Evolutionary conservation across 2,329 filamentous ascomycete genomes (phyloP).

Genomic region (Cyphellophora attinorum): DNA sequence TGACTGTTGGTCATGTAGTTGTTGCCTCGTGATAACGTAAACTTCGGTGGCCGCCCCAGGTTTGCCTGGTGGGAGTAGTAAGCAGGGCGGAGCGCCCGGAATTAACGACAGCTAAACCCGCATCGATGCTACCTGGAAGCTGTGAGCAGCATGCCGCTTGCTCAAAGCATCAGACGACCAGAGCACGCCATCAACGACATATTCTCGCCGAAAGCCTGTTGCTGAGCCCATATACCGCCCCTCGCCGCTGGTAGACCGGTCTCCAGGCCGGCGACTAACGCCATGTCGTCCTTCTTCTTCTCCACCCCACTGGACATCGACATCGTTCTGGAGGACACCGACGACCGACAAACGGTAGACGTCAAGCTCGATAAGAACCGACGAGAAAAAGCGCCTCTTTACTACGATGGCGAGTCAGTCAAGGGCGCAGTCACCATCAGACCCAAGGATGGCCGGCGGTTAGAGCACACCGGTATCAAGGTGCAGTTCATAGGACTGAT

Average conservation of each 20-base stretch:
- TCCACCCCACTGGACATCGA: constrained; percentile 98
- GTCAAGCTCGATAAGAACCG: constrained; percentile 98
- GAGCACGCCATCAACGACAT: no score
- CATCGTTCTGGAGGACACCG: constrained; percentile 89
- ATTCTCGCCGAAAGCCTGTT: no score
- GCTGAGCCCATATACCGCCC: background rate
- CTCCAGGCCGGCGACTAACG: constrained; percentile 6
- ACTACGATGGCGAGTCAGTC: constrained; percentile 96
- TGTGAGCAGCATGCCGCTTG: no score
- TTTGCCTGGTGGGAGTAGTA: no score
- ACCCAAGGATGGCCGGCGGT: constrained; percentile 93
- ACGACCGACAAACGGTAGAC: constrained; percentile 90
- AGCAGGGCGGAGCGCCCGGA: no score
- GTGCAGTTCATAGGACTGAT: constrained; percentile 99
- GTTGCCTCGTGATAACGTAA: no score
- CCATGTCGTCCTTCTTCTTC: constrained; percentile 98
- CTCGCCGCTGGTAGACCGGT: background rate
- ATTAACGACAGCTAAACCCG: no score
- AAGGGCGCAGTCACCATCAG: constrained; percentile 91
- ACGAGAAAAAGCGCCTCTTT: constrained; percentile 90
- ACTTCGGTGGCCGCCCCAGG: no score
- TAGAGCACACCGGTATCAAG: constrained; percentile 98
- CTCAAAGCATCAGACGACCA: no score
- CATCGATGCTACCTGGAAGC: no score
- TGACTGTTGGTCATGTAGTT: no score